phyloP scores from a whole-genome alignment of 139 green algal species.

The Astrephomene gubernaculifera region DNA sequence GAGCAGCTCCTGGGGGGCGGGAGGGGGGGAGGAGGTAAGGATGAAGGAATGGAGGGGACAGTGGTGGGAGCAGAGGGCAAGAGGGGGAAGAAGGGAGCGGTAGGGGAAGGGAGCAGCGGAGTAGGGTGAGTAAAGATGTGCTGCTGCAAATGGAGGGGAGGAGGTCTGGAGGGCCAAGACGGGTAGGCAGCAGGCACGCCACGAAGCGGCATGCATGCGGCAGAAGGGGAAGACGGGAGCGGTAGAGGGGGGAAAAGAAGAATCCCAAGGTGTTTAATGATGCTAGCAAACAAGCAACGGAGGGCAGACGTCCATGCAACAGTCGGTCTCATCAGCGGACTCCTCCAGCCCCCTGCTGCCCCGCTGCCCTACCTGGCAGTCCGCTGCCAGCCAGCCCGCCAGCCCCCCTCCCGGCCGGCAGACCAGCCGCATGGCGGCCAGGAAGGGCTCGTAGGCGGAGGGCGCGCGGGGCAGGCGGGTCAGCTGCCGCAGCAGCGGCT shows the following conservation, averaged over 20 bases:
- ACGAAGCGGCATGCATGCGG: too few relatives aligned
- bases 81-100: background rate
- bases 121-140: background rate
- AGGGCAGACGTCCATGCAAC: background rate
- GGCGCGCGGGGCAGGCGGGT: background rate
- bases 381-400: background rate
- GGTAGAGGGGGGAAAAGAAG: too few relatives aligned
- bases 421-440: constrained; percentile 33
- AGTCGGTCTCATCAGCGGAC: background rate
- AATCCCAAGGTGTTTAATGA: background rate
- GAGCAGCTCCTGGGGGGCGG: constrained; percentile 41
- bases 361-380: background rate
- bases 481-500: constrained; percentile 10
- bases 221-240: too few relatives aligned
- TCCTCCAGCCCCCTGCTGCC: background rate
- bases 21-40: too few relatives aligned
- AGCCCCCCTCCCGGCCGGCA: background rate
- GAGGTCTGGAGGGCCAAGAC: background rate
- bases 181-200: too few relatives aligned
- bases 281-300: background rate
- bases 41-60: too few relatives aligned
- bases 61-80: background rate
- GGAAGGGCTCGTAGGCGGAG: too few relatives aligned
- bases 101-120: background rate
- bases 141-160: background rate